phyloP scores from a whole-genome alignment of 2,329 filamentous ascomycete species.

The Eutypa lata region DNA sequence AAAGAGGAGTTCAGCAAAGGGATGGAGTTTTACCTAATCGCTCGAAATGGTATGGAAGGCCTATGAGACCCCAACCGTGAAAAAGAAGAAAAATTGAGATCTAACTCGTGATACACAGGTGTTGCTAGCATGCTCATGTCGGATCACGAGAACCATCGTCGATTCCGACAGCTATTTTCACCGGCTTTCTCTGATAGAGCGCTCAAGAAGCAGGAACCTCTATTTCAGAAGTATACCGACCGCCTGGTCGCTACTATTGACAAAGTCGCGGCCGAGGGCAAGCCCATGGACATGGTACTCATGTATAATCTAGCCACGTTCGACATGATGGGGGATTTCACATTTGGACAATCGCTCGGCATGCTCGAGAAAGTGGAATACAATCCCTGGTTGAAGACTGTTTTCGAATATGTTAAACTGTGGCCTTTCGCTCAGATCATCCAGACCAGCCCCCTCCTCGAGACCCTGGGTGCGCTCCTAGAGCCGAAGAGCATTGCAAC shows the following conservation, averaged over 20 bases:
- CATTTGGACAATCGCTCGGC: conserved; percentile 16
- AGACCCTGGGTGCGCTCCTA: conserved; percentile 12
- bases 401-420: conserved; percentile 21
- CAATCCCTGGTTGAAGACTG: conserved; percentile 16
- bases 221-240: conserved; percentile 34
- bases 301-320: conserved; percentile 19
- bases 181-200: conserved; percentile 19
- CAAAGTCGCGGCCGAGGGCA: conserved; percentile 18
- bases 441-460: conserved; percentile 12
- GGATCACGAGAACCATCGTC: conserved; percentile 12
- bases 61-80: not conserved
- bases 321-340: conserved; percentile 19
- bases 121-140: conserved; percentile 16
- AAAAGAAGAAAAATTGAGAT: not conserved
- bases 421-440: conserved; percentile 14
- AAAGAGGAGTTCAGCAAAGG: no score
- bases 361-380: conserved; percentile 15
- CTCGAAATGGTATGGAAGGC: conserved; percentile 12
- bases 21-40: conserved; percentile 12
- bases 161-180: conserved; percentile 14
- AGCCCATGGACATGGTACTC: conserved; percentile 15
- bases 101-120: not conserved
- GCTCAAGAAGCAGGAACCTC: conserved; percentile 15
- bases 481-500: conserved; percentile 17
- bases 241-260: conserved; percentile 33